A percentile compares a stretch with the other conserved stretches of the same genome.
phyloP scores from a whole-genome alignment of 192 early-diverging fungal genomes.

The Coemansia sp. region DNA sequence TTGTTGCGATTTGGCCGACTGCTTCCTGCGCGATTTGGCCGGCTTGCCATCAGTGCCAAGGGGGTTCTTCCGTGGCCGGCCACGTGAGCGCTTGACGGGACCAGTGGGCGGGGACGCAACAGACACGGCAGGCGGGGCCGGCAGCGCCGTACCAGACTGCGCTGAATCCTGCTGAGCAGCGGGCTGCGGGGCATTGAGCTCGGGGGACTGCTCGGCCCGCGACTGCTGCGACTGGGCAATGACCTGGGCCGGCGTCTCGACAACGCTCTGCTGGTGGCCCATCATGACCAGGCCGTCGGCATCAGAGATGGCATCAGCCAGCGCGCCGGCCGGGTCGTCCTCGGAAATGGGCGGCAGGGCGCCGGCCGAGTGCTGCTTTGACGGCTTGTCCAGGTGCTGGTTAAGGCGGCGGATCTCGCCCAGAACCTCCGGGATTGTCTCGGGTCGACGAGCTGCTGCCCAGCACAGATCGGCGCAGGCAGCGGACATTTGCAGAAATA shows the following conservation, averaged over 20 bases:
- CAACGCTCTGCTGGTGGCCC: constrained; percentile 2
- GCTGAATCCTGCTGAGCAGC: no score
- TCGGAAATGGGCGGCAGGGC: constrained; percentile 22
- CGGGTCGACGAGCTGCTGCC: constrained; percentile 42
- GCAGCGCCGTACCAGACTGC: neutral
- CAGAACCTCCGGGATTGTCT: constrained; percentile 37
- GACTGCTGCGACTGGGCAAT: constrained; percentile 28
- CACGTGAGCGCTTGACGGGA: constrained; percentile 30
- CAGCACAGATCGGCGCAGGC: constrained; percentile 48
- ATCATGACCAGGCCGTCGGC: constrained; percentile 32
- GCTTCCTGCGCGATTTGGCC: constrained; percentile 18
- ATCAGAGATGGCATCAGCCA: neutral
- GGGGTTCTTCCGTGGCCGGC: constrained; percentile 46
- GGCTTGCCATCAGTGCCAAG: constrained; percentile 16
- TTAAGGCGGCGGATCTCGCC: constrained; percentile 45
- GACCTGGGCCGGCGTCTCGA: constrained; percentile 24
- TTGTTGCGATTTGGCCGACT: constrained; percentile 20
- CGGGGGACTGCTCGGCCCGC: constrained; percentile 26
- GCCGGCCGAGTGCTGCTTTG: constrained; percentile 2
- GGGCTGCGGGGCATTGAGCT: constrained; percentile 11
- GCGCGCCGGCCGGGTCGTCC: constrained; percentile 1
- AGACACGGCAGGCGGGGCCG: constrained; percentile 2
- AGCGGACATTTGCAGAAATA: constrained; percentile 40
- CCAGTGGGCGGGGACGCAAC: constrained; percentile 6
- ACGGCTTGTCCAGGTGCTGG: constrained; percentile 35